Evolutionary conservation across 768 basidiomycete species (phyloP), one percentile per base, ranked within the genome.

Genomic region (Suillus discolor): DNA sequence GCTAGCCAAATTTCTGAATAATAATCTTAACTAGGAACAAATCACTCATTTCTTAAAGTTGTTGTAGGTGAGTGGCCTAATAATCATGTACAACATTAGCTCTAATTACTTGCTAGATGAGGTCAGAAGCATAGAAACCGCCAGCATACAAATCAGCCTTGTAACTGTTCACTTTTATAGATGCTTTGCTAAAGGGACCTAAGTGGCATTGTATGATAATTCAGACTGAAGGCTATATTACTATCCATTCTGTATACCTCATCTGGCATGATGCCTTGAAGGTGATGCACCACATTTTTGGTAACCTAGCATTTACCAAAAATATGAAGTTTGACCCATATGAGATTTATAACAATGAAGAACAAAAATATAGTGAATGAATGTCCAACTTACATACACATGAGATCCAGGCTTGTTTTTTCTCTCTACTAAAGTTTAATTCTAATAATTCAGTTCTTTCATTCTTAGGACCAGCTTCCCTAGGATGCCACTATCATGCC

Each of bases 41-140:
- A 72, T 77, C 1, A 63, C 72, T 28, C 60, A 73, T 15, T 77
- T 79, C 38, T 62, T 80, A 16, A 67, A 67, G 18, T 68, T 79
- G 11, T 13, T 67, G 60, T 65, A 73, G 60, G 75, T 78, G 63
- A 12, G 41, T 57, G 2, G 12, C 15, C 44, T 44, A 42, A 20
- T 16, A 6, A 18, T 3, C 12, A 16, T 12, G 38, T 44, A 39
- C 6, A 7, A 6, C 12, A 42, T n/a, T 23, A 39, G 0, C 6
- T 6, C 23, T 51, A 3, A 51, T 11, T 15, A 15, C 13, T 23
- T 28, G 1, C 12, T 44, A 44, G 44, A 20, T 44, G 20, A 20
- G 44, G 62, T 68, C 66, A 16, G 36, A 63, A 13, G 36, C 39
- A 13, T n/a, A 13, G 5, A 41, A 54, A 23, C 41, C 28, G 18